Base-by-base conservation (phyloP, 345 rosid genomes). In the Erodium maritimum region DNA sequence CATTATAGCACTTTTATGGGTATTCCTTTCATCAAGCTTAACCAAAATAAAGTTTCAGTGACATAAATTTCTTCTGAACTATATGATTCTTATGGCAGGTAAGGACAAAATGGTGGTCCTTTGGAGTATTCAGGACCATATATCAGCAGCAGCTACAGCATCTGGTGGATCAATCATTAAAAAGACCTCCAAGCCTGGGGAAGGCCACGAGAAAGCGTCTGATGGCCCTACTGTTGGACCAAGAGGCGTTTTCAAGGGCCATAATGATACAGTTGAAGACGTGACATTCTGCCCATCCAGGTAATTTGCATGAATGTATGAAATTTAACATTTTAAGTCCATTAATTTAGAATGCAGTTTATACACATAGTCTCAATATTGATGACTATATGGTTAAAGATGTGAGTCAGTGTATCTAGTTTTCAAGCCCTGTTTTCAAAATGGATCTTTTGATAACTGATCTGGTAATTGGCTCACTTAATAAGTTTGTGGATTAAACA, bases 51-150 rank as follows among this genome's bases (percentile, higher is more conserved):
- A 7, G 14, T 14, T 37, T 11, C 12, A 42, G 11, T 11, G 3
- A 12, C 14, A 11, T 42, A 42, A 42, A 12, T 42, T 42, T 29
- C 37, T 2, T 42, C 48, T 3, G 12, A 42, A 14, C 48, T 10
- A 42, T 3, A 42, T 7, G 48, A 6, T n/a, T n/a, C 55, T 53
- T 68, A 59, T 59, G 54, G 73, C 79, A 94, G 99, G 99, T 66
- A 90, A 94, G 86, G 99, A 90, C 67, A 90, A 81, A 71, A 71
- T 88, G 1, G 99, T 94, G 68, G 96, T 90, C 65, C 63, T 86
- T 67, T 94, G 99, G 97, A 94, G 99, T 61, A 90, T 94, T 75
- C 93, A 94, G 73, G 99, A 94, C 80, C 97, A 94, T 68, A 79
- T 94, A 69, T 79, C 95, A 21, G 56, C 89, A 16, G 64, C 82